Evolutionary conservation across 2,329 filamentous ascomycete species (phyloP).

Genomic region (Beauveria pseudobassiana): DNA sequence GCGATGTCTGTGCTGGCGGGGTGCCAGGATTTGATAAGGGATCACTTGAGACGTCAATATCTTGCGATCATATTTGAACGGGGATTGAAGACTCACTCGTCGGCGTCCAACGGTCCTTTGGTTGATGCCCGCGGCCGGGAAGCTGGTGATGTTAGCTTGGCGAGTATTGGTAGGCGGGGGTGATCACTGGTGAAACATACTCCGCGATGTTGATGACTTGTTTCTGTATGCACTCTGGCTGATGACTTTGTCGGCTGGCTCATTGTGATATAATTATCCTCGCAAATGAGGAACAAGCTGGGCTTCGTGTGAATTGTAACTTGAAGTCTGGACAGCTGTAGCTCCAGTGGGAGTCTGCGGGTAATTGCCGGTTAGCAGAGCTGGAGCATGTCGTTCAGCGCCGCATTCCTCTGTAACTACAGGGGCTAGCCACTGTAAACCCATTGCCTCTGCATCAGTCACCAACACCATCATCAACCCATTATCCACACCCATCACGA

Average conservation of each 20-base stretch:
- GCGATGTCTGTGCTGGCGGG: constrained; percentile 11
- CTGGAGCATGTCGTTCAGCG: background rate
- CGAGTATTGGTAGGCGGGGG: background rate
- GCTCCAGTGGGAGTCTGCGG: background rate
- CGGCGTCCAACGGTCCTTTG: constrained; percentile 68
- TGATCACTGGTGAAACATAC: constrained; percentile 17
- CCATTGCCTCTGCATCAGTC: background rate
- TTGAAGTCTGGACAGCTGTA: background rate
- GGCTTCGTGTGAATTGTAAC: background rate
- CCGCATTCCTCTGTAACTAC: background rate
- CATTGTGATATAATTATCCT: constrained; percentile 15
- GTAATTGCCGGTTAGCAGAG: background rate
- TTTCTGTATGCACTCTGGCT: constrained; percentile 28
- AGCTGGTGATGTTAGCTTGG: constrained; percentile 28
- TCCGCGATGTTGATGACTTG: constrained; percentile 29
- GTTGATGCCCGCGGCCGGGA: constrained; percentile 62
- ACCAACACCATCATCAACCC: background rate
- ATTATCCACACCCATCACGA: background rate
- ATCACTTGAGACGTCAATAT: constrained; percentile 16
- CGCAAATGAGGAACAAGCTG: background rate
- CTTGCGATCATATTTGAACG: background rate
- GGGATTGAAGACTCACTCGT: constrained; percentile 53
- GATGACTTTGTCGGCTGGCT: constrained; percentile 22
- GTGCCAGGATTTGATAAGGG: constrained; percentile 22
- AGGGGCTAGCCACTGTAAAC: background rate